Conservation (phyloP, 495 filamentous ascomycete genomes). For the Penicillium pancosmium region DNA sequence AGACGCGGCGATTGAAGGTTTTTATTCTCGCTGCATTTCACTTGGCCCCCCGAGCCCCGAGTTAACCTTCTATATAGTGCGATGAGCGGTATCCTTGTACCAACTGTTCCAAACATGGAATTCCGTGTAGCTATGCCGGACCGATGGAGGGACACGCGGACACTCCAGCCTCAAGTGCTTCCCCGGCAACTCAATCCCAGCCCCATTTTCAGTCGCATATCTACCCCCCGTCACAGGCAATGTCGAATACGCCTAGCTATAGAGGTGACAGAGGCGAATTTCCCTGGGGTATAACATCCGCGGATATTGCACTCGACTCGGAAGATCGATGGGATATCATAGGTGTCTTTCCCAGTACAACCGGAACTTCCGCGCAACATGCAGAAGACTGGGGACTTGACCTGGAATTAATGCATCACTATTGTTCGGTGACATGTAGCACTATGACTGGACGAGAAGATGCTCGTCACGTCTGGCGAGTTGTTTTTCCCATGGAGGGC, state of each 20-base stretch:
- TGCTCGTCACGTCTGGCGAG: constrained; percentile 35
- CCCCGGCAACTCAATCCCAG: constrained; percentile 10
- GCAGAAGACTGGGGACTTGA: constrained; percentile 30
- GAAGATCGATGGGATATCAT: constrained; percentile 19
- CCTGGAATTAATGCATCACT: constrained; percentile 41
- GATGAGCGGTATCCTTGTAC: constrained; percentile 31
- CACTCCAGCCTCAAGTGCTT: constrained; percentile 10
- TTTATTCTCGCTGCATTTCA: not conserved
- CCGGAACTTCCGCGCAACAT: not conserved
- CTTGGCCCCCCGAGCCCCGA: not conserved
- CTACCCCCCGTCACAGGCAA: constrained; percentile 2
- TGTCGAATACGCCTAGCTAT: constrained; percentile 11
- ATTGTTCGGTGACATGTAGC: constrained; percentile 31
- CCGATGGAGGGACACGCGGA: not conserved
- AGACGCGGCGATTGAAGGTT: constrained; percentile 28
- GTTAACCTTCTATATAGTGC: constrained; percentile 20
- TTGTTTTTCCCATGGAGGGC: constrained; percentile 36
- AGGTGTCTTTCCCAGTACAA: constrained; percentile 9
- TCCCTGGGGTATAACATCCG: not conserved
- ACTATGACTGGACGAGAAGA: constrained; percentile 27
- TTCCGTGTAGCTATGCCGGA: constrained; percentile 23
- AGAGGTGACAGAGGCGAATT: not conserved
- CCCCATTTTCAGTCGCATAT: constrained; percentile 1
- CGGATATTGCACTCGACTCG: constrained; percentile 6
- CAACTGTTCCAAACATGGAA: constrained; percentile 29